A percentile compares a stretch with the other conserved stretches of the same genome.
Conservation (phyloP, 2,329 filamentous ascomycete genomes). For the Colletotrichum paranaense region DNA sequence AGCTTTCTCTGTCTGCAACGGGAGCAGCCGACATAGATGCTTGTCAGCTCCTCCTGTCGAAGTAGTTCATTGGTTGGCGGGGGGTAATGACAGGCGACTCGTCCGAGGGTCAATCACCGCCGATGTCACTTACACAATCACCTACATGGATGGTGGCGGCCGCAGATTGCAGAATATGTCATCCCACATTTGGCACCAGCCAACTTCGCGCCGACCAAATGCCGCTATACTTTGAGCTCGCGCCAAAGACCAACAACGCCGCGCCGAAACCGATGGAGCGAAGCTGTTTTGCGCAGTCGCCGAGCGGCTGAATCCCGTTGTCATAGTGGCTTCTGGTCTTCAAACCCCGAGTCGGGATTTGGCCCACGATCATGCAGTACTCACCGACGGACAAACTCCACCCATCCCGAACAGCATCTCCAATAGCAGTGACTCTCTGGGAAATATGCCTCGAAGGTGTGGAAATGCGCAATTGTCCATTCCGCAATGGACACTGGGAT, state of each 20-base stretch:
- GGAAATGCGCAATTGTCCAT: neutral
- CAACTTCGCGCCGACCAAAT: neutral
- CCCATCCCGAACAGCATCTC: neutral
- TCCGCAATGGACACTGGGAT: slow-evolving; percentile 5
- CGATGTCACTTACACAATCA: neutral
- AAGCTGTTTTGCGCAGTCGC: neutral
- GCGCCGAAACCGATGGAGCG: neutral
- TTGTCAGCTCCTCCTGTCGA: neutral
- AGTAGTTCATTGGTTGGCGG: neutral
- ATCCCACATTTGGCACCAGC: neutral
- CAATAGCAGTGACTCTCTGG: neutral
- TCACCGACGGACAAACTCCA: slow-evolving; percentile 22
- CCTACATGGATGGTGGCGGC: neutral
- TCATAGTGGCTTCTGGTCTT: neutral
- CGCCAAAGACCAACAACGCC: neutral
- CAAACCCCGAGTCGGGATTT: slow-evolving; percentile 34
- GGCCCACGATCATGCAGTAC: slow-evolving; percentile 15
- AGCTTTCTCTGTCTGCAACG: neutral
- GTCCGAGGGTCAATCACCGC: neutral
- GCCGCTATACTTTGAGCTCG: neutral
- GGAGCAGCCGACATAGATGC: neutral
- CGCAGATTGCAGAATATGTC: neutral
- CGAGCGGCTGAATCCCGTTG: neutral
- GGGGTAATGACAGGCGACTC: neutral
- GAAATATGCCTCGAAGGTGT: neutral